These are phyloP conservation scores for Rhizomucor miehei DNA, from an alignment of 371 early-diverging fungal species.

Conservation along the genomic window DNA sequence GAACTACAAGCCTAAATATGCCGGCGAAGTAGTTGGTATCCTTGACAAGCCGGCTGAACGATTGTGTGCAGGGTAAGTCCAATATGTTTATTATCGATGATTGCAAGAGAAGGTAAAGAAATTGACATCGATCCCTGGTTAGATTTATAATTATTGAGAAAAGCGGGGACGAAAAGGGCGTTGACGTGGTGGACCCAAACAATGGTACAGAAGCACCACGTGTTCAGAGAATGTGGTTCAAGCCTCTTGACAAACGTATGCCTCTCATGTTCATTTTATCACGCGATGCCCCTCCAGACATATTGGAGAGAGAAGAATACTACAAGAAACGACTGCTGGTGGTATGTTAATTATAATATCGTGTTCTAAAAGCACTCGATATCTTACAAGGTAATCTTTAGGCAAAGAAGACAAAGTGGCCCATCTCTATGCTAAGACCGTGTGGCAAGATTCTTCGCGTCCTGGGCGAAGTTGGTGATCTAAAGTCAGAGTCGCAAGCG, in stretches of 20 bases:
- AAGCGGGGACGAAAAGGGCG: neutral
- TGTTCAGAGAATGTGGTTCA: conserved; percentile 44
- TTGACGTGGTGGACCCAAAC: conserved; percentile 3
- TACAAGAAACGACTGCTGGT: conserved; percentile 5
- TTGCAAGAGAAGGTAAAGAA: neutral
- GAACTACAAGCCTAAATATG: conserved; percentile 42
- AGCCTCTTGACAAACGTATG: conserved; percentile 56
- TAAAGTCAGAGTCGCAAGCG: conserved; percentile 55
- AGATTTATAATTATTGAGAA: neutral
- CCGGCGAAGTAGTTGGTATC: conserved; percentile 56
- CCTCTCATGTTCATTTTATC: conserved; percentile 56
- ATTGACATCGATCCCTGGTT: too few species aligned
- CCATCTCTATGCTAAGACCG: conserved; percentile 39
- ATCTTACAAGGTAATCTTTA: conserved; percentile 5
- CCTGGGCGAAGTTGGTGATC: conserved; percentile 56
- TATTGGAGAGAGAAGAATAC: conserved; percentile 15
- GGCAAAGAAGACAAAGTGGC: conserved; percentile 47
- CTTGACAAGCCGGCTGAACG: conserved; percentile 32
- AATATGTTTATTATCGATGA: neutral
- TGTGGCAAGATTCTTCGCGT: conserved; percentile 40
- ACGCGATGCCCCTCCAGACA: conserved; percentile 38
- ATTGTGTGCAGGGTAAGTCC: conserved; percentile 11
- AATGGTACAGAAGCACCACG: neutral
- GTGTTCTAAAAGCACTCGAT: neutral
- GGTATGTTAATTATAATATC: neutral